Evolutionary conservation across 208 protist genomes (phyloP), one percentile per base, ranked within the genome.

Genomic region (Crithidia expoeki): DNA sequence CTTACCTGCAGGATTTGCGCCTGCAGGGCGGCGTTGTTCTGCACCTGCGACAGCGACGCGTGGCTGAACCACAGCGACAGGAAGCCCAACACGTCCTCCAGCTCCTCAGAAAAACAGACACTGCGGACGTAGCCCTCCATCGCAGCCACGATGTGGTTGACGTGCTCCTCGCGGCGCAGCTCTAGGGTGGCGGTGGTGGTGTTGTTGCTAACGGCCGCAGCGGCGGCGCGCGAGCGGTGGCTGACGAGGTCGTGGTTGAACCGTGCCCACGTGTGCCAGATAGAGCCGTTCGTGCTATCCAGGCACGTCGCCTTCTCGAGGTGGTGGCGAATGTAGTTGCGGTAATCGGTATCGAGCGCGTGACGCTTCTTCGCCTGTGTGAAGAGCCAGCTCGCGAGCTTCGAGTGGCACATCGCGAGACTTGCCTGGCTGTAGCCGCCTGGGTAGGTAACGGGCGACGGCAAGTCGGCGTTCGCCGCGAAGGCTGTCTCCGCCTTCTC

Each of bases 41-140:
- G 79, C 25, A 94, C 77, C 60, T 79, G 57, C 33, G 77, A 79
- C 25, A 88, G 61, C 25, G 83, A 66, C 23, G 86, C 90, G 72
- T 98, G 85, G 57, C 94, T 92, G 84, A 99, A 99, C 98, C 97
- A 99, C 30, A 99, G 83, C 36, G 98, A 99, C 34, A 99, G 82
- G 57, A 99, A 94, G n/a, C 99, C 92, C 28, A 99, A 86, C 44
- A 97, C 92, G 81, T 99, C 99, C 88, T 99, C 98, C 19, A 94
- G 80, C 65, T 95, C 89, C 67, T 92, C 74, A 10, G 89, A 85
- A 65, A 92, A 76, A 53, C 72, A 94, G 49, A 92, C 81, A 59
- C 88, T 96, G 44, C 89, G 88, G 72, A 99, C 95, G 84, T 99
- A 99, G 27, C 96, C 97, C 49, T 92, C 76, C 64, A 99, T 80